Conservation (phyloP, 208 protist species). For the Herpetomonas muscarum region DNA sequence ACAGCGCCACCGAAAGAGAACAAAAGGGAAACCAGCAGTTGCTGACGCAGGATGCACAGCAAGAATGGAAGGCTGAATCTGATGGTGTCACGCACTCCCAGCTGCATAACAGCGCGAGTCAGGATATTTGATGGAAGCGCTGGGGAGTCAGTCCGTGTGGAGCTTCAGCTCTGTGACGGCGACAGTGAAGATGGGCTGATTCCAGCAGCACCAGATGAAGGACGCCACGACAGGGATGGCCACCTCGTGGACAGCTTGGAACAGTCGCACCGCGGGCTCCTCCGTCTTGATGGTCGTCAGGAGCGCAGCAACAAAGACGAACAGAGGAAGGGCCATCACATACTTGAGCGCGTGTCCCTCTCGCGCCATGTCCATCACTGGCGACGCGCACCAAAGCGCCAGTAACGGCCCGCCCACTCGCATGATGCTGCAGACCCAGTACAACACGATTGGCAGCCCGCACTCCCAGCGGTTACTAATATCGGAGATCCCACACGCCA, state of each 20-base stretch:
- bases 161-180: slow-evolving; percentile 18
- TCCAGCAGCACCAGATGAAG: slow-evolving; percentile 33
- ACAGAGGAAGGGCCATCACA: slow-evolving; percentile 28
- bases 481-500: slow-evolving; percentile 35
- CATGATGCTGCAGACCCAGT: slow-evolving; percentile 55
- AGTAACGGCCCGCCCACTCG: slow-evolving; percentile 44
- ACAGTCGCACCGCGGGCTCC: slow-evolving; percentile 11
- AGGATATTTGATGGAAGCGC: too few species aligned
- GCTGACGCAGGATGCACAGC: not conserved
- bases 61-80: not conserved
- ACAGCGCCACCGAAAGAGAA: not conserved
- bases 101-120: too few species aligned
- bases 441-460: slow-evolving; percentile 59
- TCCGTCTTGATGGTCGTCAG: slow-evolving; percentile 13
- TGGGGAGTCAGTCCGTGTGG: slow-evolving; percentile 27
- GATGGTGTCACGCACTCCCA: not conserved
- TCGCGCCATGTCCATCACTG: slow-evolving; percentile 46
- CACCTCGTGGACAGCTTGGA: slow-evolving; percentile 15
- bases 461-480: slow-evolving; percentile 53
- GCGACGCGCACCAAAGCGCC: slow-evolving; percentile 51
- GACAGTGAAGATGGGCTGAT: slow-evolving; percentile 18
- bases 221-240: slow-evolving; percentile 17
- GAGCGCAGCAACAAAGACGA: slow-evolving; percentile 19
- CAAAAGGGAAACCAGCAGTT: not conserved
- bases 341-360: slow-evolving; percentile 31